Evolutionary conservation across 2,329 filamentous ascomycete species (phyloP), one percentile per base, ranked within the genome.

Genomic region (Colletotrichum agaves): DNA sequence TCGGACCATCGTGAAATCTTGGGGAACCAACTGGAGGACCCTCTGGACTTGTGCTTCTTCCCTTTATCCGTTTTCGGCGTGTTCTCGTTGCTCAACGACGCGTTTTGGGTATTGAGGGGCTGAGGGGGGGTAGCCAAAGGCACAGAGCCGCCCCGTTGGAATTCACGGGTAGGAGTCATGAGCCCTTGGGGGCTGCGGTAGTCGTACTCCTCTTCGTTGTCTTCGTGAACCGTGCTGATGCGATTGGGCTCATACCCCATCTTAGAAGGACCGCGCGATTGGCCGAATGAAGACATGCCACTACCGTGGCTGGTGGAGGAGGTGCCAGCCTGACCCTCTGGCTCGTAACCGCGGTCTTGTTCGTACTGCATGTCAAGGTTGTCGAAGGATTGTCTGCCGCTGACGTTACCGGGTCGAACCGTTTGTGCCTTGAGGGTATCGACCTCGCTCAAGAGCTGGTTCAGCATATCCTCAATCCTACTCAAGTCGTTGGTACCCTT

Each of bases 1-100:
- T 97, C 96, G 0, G 95, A 98, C 96, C 96, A 99, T 47, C 96
- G 89, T 5, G 96, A 98, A 70, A 97, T 94, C 82, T 97, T 98
- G 23, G 94, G 94, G 69, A 97, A 92, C 84, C 88, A 90, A 58
- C 87, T 84, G 0, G 92, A 93, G 0, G 93, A 96, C 65, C 90
- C 89, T 75, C 88, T 91, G 1, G 93, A 95, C 78, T 97, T 97
- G 81, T 97, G 92, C 81, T 97, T 98, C 78, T 92, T 93, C 70
- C 88, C 87, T 79, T 92, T 93, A 5, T 93, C 91, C 1, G 87
- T 89, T 71, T 84, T 85, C 11, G 93, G 93, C 0, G 93, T 97
- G 69, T 94, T 93, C 70, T 97, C 94, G 63, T 89, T 90, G 80
- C 92, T 94, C 64, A 86, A 79, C n/a, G 84, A 81, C 43, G 76